Conservation (phyloP, 1,284 basidiomycete genomes). For the Testicularia cyperi region DNA sequence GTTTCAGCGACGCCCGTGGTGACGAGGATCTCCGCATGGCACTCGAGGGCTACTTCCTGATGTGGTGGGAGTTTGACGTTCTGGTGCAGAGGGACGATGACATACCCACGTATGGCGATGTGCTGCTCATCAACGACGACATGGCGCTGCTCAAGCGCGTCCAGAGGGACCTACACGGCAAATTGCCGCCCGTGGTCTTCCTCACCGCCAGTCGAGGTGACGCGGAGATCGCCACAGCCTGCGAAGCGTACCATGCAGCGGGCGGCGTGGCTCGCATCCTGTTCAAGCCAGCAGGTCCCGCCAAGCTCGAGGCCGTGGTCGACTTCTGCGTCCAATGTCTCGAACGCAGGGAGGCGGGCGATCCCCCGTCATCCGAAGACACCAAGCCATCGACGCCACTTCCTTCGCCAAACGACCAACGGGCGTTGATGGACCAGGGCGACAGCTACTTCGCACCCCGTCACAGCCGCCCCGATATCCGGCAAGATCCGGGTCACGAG, state of each 20-base stretch:
- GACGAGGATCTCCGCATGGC: conserved; percentile 70
- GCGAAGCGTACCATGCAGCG: conserved; percentile 71
- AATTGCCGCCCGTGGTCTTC: conserved; percentile 71
- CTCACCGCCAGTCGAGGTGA: conserved; percentile 73
- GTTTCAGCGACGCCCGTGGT: conserved; percentile 72
- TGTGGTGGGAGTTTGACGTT: conserved; percentile 76
- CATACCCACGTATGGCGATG: conserved; percentile 65
- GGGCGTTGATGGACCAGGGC: conserved; percentile 27
- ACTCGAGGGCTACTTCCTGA: conserved; percentile 69
- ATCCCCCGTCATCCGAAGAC: conserved; percentile 31
- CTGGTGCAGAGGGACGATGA: conserved; percentile 9
- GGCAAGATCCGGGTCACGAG: conserved; percentile 9
- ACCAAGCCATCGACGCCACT: conserved; percentile 45
- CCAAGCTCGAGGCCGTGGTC: conserved; percentile 71
- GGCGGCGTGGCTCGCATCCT: conserved; percentile 83
- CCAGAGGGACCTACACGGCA: conserved; percentile 8
- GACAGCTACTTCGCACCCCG: conserved; percentile 43
- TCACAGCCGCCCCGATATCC: conserved; percentile 25
- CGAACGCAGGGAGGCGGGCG: conserved; percentile 41
- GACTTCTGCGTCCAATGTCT: conserved; percentile 72
- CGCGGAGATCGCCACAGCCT: conserved; percentile 67
- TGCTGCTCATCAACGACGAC: conserved; percentile 83
- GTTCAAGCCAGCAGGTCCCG: conserved; percentile 86
- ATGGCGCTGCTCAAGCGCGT: conserved; percentile 64
- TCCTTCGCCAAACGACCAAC: conserved; percentile 30